phyloP scores from a whole-genome alignment of 352 stramenopile species.

The Phytophthora sp. region DNA sequence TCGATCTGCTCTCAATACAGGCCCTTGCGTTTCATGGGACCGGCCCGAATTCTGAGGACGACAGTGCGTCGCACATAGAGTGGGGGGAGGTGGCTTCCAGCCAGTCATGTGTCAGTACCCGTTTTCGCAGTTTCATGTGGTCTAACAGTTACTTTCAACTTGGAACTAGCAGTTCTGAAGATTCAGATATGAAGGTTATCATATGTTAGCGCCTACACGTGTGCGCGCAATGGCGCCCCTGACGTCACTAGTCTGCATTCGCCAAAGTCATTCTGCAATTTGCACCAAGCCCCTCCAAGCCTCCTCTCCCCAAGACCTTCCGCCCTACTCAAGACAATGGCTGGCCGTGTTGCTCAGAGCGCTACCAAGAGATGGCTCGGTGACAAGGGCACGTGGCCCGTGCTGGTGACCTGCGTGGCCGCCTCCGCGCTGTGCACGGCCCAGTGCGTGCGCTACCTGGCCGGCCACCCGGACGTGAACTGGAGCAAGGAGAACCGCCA shows the following conservation, averaged over 20 bases:
- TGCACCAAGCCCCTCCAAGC: constrained; percentile 39
- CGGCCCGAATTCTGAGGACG: constrained; percentile 28
- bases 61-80: constrained; percentile 12
- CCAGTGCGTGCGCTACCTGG: constrained; percentile 75
- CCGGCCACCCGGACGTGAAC: constrained; percentile 74
- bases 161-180: background rate
- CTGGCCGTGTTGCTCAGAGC: constrained; percentile 50
- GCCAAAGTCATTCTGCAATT: constrained; percentile 71
- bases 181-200: constrained; percentile 16
- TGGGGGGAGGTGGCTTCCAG: constrained; percentile 17
- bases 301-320: constrained; percentile 11
- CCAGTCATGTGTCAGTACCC: constrained; percentile 19
- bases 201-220: background rate
- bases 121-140: background rate
- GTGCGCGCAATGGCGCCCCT: too few relatives aligned
- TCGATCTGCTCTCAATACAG: constrained; percentile 3
- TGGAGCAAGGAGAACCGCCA: constrained; percentile 82
- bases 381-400: constrained; percentile 79
- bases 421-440: constrained; percentile 70
- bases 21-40: constrained; percentile 33
- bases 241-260: constrained; percentile 34
- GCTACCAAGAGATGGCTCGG: constrained; percentile 74
- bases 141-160: background rate
- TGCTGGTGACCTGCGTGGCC: constrained; percentile 72
- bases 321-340: constrained; percentile 51